Percentiles rank a stretch among this genome's conserved stretches.
These are phyloP conservation scores for Trametes coccinea DNA, from an alignment of 768 basidiomycete species.

Conservation along the genomic window DNA sequence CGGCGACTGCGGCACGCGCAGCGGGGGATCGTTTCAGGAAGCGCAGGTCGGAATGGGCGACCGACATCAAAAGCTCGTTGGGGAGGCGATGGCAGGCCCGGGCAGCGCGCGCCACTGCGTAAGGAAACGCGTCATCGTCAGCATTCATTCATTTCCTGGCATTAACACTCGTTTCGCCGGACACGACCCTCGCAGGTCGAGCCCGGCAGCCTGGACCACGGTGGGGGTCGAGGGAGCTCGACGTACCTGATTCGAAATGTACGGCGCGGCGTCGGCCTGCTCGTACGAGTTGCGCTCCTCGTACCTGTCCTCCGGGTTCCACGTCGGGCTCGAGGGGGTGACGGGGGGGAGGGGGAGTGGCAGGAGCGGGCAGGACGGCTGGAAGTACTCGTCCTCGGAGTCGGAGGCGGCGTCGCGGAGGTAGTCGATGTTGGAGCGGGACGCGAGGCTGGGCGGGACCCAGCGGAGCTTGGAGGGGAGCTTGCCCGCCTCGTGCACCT, in stretches of 20 bases:
- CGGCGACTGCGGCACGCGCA: background rate
- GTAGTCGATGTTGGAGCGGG: constrained; percentile 35
- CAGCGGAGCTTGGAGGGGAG: constrained; percentile 41
- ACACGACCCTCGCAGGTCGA: too few species aligned
- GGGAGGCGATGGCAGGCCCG: constrained; percentile 35
- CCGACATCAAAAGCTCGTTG: constrained; percentile 18
- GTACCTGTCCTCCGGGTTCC: constrained; percentile 31
- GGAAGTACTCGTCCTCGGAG: constrained; percentile 33
- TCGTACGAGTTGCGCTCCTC: constrained; percentile 39
- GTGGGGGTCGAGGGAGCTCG: background rate
- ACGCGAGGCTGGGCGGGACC: constrained; percentile 42
- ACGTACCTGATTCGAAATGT: constrained; percentile 37
- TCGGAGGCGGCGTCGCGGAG: constrained; percentile 30
- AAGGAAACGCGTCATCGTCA: constrained; percentile 9
- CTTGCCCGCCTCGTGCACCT: constrained; percentile 41
- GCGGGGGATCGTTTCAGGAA: background rate
- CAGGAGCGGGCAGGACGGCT: constrained; percentile 35
- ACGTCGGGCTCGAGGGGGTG: constrained; percentile 33
- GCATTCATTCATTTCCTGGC: background rate
- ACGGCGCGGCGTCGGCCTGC: constrained; percentile 33
- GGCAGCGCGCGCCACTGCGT: constrained; percentile 39
- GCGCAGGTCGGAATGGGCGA: background rate
- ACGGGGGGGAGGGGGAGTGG: constrained; percentile 40
- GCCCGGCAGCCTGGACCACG: background rate
- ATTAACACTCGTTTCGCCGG: too few species aligned